Base-by-base conservation (phyloP, 2,329 filamentous ascomycete species). In the Hypoxylon sp. region DNA sequence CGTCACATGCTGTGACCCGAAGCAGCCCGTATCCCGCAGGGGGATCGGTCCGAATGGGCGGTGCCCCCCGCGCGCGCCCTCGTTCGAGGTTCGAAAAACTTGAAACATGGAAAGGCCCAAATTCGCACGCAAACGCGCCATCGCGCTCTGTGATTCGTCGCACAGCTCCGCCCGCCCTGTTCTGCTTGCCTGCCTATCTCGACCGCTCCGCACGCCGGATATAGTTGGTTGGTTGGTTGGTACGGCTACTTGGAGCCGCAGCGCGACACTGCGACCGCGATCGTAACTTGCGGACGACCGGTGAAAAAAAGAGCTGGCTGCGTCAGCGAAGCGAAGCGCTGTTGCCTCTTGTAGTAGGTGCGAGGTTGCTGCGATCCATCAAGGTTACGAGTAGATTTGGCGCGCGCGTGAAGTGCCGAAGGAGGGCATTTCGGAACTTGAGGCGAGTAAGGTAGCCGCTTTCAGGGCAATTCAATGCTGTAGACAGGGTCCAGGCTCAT, bases 1-100 rank as follows among this genome's bases (percentile, higher is more conserved):
- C n/a, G 61, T 68, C 65, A 68, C 65, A 68, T 68, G 65, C 32
- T 51, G 65, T 59, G 65, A 62, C 61, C 65, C 57, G 61, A 60
- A 48, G 22, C 5, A 49, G 22, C 14, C 22, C 24, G 26, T 49
- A 30, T 18, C 36, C 50, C 20, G 36, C 36, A 20, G 14, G 18
- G 40, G 14, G 18, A 28, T 55, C 52, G 52, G 52, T 26, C 52
- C 52, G 52, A 55, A 33, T 55, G 18, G 52, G 38, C n/a, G 9
- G 18, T 44, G 36, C 18, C 28, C 52, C 30, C 52, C 40, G 18
- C 18, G 22, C 40, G 12, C 14, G 6, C 12, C 30, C 18, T 18
- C 50, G 26, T 24, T 44, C 40, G 28, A 40, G 46, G 52, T 36
- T 11, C 42, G 36, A 44, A 26, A n/a, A 45, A 12, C 6, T 4